Conservation (phyloP, 768 basidiomycete species). For the Naganishia antarctica region DNA sequence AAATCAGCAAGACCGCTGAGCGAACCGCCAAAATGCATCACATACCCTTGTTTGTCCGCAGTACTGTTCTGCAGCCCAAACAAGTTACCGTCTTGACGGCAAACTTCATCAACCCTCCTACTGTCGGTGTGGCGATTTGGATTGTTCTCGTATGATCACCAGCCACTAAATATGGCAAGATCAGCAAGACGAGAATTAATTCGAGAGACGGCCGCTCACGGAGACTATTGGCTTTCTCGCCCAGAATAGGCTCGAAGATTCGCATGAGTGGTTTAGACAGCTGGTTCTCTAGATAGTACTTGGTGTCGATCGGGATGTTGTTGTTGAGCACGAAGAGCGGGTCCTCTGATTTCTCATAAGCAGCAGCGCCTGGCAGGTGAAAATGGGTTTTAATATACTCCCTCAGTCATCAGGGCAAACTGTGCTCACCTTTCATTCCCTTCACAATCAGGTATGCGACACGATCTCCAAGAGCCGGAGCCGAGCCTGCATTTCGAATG, state of each 20-base stretch:
- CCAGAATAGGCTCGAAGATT: constrained; percentile 96
- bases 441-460: constrained; percentile 99
- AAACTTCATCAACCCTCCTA: constrained; percentile 97
- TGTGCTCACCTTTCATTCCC: constrained; percentile 75
- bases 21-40: background rate
- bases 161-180: constrained; percentile 59
- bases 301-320: constrained; percentile 95
- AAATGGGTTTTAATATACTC: too few species aligned
- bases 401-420: too few species aligned
- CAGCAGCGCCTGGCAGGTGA: constrained; percentile 69
- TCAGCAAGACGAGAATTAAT: background rate
- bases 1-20: constrained; percentile 1
- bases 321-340: constrained; percentile 96
- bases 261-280: constrained; percentile 92
- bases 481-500: constrained; percentile 61
- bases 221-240: constrained; percentile 79
- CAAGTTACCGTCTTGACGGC: constrained; percentile 94
- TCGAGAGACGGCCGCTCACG: constrained; percentile 54
- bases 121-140: constrained; percentile 90
- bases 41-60: constrained; percentile 72
- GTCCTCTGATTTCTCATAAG: constrained; percentile 98
- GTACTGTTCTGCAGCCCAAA: constrained; percentile 86
- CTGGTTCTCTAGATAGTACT: constrained; percentile 97
- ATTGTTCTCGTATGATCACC: constrained; percentile 95
- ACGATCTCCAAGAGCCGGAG: constrained; percentile 94